Base-by-base conservation (phyloP, 2,329 filamentous ascomycete species). In the Paramyrothecium sp. region DNA sequence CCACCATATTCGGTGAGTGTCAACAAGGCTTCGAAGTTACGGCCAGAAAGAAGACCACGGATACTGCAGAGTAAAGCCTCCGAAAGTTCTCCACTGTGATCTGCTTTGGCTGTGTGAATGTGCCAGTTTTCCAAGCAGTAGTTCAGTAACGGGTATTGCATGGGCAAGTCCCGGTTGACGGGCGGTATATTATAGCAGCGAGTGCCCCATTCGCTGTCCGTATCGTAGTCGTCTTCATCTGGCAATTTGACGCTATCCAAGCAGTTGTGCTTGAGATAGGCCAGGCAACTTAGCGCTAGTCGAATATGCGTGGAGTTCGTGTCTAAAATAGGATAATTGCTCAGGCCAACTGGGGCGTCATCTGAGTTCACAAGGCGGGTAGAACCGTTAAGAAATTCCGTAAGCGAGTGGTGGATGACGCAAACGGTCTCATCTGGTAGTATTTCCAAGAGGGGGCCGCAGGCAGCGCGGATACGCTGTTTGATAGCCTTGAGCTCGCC, bases 401-500 rank as follows among this genome's bases (percentile, higher is more conserved):
- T 80, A n/a, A 81, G 72, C 1, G 77, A 80, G 55, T 81, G 78
- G 56, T 81, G 78, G 5, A 81, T 70, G 10, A 81, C 70, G 20
- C 68, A 71, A 21, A 80, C 65, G 0, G 74, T 76, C 51, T 78
- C 78, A 57, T 81, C 75, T 13, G 74, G 70, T 3, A 76, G 65
- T 13, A 80, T 71, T 57, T 81, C 77, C 3, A 81, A 59, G 3
- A 81, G 63, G 5, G 77, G 73, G 0, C 77, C 78, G 59, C 75
- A 79, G 3, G 72, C 70, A 22, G 65, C 63, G 34, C 73, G 66
- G 2, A 78, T 69, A 10, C 77, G 63, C 3, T 69, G 58, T 58
- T 80, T 80, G n/a, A 64, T 68, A 8, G 64, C 58, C 54, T 64
- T 64, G 8, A 70, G 55, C 20, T 67, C 63, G 17, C 55, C 49